Conservation (phyloP, 129 eudicot species). For the Helichrysum umbraculigerum region DNA sequence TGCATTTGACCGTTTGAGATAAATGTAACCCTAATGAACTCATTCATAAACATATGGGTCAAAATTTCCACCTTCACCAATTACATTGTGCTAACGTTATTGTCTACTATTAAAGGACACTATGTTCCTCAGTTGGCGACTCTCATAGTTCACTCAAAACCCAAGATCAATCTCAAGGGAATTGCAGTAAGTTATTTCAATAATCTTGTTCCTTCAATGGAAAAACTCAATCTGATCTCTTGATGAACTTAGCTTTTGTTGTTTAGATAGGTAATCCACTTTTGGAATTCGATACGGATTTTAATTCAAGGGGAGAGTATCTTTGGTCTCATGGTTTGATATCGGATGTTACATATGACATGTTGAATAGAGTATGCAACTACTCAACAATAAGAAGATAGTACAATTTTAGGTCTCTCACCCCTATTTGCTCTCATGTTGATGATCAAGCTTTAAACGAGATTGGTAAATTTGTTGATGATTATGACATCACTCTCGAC, state of each 20-base stretch:
- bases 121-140: slow-evolving; percentile 87
- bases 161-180: slow-evolving; percentile 73
- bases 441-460: slow-evolving; percentile 46
- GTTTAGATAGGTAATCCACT: slow-evolving; percentile 89
- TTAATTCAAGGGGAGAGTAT: slow-evolving; percentile 69
- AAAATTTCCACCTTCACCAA: background rate
- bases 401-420: slow-evolving; percentile 27
- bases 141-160: slow-evolving; percentile 56
- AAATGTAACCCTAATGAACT: background rate
- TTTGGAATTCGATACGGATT: slow-evolving; percentile 77
- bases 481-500: slow-evolving; percentile 72
- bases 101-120: slow-evolving; percentile 53
- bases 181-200: slow-evolving; percentile 62
- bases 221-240: background rate
- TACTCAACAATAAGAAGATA: slow-evolving; percentile 72
- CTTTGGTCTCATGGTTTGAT: slow-evolving; percentile 91
- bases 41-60: background rate
- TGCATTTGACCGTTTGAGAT: no score
- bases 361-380: slow-evolving; percentile 60
- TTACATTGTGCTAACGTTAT: background rate
- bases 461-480: slow-evolving; percentile 52
- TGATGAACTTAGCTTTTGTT: slow-evolving; percentile 14
- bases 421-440: slow-evolving; percentile 56
- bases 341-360: slow-evolving; percentile 64
- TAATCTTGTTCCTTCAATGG: background rate